Percentiles rank a stretch among this genome's conserved stretches.
phyloP scores from a whole-genome alignment of 805 yeast genomes.

The Osmozyma mogii region DNA sequence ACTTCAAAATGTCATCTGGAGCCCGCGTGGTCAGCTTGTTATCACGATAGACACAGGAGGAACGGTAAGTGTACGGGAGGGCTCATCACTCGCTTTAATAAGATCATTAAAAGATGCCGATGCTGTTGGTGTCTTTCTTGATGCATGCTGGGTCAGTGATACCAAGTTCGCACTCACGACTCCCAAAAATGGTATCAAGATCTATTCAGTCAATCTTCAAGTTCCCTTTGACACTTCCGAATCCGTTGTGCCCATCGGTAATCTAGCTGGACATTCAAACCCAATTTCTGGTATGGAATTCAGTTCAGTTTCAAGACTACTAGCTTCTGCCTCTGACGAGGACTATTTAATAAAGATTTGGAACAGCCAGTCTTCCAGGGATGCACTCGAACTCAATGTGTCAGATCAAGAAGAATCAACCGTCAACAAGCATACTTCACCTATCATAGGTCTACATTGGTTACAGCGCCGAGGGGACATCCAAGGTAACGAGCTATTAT shows the following conservation, averaged over 20 bases:
- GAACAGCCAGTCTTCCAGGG: slow-evolving; percentile 56
- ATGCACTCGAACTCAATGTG: slow-evolving; percentile 30
- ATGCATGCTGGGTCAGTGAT: slow-evolving; percentile 68
- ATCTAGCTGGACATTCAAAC: slow-evolving; percentile 53
- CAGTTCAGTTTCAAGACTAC: slow-evolving; percentile 40
- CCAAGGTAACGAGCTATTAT: slow-evolving; percentile 12
- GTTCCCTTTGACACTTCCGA: slow-evolving; percentile 6
- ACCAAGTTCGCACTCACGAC: slow-evolving; percentile 68
- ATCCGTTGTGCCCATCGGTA: slow-evolving; percentile 21
- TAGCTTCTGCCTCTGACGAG: slow-evolving; percentile 66
- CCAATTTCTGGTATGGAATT: slow-evolving; percentile 50
- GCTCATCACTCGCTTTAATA: slow-evolving; percentile 28
- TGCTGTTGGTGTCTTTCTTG: slow-evolving; percentile 21
- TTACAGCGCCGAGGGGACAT: slow-evolving; percentile 17
- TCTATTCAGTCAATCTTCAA: slow-evolving; percentile 34
- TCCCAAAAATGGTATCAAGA: slow-evolving; percentile 41
- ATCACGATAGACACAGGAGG: slow-evolving; percentile 47
- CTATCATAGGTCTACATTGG: slow-evolving; percentile 54
- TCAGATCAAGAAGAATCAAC: slow-evolving; percentile 6
- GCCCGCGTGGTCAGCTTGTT: slow-evolving; percentile 42
- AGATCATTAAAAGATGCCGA: slow-evolving; percentile 9
- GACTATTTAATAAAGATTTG: slow-evolving; percentile 69
- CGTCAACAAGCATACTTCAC: slow-evolving; percentile 40
- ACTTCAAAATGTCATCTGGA: slow-evolving; percentile 56
- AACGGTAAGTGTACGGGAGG: slow-evolving; percentile 56